Conservation (phyloP, 495 filamentous ascomycete genomes). For the Lasiosphaeria ovina region DNA sequence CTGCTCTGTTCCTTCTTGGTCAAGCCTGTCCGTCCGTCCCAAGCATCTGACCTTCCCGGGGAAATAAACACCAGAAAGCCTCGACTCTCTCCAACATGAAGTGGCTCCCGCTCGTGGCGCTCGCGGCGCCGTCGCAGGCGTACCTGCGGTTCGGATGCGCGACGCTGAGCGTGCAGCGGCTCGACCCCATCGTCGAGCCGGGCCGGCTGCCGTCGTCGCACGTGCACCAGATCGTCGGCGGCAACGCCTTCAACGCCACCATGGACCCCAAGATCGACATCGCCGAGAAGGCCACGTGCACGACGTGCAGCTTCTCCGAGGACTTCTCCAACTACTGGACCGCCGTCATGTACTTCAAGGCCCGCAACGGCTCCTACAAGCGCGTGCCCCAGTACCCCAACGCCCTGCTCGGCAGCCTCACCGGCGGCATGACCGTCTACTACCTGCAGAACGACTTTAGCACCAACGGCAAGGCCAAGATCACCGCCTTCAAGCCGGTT, state of each 20-base stretch:
- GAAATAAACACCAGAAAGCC: no score
- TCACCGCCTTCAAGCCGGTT: constrained; percentile 43
- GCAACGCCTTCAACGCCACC: constrained; percentile 46
- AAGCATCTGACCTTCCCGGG: no score
- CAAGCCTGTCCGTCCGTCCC: no score
- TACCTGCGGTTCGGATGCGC: constrained; percentile 46
- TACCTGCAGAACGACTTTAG: constrained; percentile 40
- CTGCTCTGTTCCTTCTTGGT: no score
- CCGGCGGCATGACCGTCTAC: constrained; percentile 45
- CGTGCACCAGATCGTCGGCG: constrained; percentile 47
- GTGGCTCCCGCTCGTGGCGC: constrained; percentile 36
- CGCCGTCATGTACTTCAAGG: constrained; percentile 44
- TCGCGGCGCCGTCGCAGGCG: constrained; percentile 38
- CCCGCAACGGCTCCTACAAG: constrained; percentile 45
- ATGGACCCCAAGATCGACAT: constrained; percentile 39
- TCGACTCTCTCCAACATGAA: constrained; percentile 34
- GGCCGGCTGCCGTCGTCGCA: constrained; percentile 39
- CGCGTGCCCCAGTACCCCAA: constrained; percentile 37
- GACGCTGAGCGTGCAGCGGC: constrained; percentile 41
- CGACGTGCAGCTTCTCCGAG: constrained; percentile 20
- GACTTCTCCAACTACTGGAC: constrained; percentile 37
- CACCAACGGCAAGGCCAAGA: constrained; percentile 36
- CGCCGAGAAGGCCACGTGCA: constrained; percentile 32
- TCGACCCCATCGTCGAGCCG: constrained; percentile 43
- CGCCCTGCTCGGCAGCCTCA: constrained; percentile 31